Percentiles rank a stretch among this genome's conserved stretches.
phyloP scores from a whole-genome alignment of 768 basidiomycete species.

The Tricholoma sp. region DNA sequence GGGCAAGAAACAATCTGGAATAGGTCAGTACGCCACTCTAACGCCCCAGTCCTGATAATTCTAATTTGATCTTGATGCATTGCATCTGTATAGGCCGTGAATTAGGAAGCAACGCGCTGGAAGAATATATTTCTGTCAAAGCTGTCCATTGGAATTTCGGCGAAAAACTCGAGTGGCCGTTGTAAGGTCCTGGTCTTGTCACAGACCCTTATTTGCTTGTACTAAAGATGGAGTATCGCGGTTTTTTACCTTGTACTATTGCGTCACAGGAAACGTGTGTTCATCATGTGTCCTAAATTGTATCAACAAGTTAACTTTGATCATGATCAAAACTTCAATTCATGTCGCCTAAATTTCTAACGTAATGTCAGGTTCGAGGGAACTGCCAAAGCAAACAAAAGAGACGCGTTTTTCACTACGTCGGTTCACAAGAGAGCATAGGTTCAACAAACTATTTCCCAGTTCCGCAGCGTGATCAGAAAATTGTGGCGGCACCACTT shows the following conservation, averaged over 20 bases:
- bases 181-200: slow-evolving; percentile 31
- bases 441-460: too few species aligned
- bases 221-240: not conserved
- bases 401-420: too few species aligned
- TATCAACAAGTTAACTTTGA: not conserved
- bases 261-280: not conserved
- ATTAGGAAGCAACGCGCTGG: slow-evolving; percentile 78
- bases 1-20: slow-evolving; percentile 90
- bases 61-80: not conserved
- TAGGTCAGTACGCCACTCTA: slow-evolving; percentile 43
- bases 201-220: not conserved
- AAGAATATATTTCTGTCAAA: slow-evolving; percentile 80
- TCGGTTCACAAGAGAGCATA: too few species aligned
- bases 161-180: slow-evolving; percentile 74
- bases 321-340: not conserved
- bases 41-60: not conserved
- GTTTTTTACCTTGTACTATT: not conserved
- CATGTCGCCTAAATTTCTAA: not conserved
- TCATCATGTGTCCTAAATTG: not conserved
- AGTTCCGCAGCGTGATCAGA: too few species aligned
- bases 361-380: not conserved
- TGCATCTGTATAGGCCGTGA: slow-evolving; percentile 60
- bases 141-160: slow-evolving; percentile 88
- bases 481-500: too few species aligned
- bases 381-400: too few species aligned